Percentiles rank a stretch among this genome's conserved stretches.
phyloP scores from a whole-genome alignment of 1,284 basidiomycete species.

The Hemileia vastatrix region DNA sequence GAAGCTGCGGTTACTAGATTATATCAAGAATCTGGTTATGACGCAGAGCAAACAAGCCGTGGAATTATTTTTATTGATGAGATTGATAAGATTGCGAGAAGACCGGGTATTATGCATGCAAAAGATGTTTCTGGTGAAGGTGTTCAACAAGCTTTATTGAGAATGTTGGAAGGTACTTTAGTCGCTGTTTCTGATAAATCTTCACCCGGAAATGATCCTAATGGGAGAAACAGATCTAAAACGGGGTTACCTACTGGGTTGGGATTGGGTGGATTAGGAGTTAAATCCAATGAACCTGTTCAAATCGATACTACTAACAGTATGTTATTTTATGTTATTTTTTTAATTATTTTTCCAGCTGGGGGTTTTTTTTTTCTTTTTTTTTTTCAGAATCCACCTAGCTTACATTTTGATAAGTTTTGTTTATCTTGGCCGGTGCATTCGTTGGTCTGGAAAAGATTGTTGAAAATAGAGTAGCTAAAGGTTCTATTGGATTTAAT shows the following conservation, averaged over 20 bases:
- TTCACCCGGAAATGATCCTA: slow-evolving; percentile 32
- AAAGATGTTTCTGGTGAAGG: slow-evolving; percentile 92
- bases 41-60: slow-evolving; percentile 69
- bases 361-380: not conserved
- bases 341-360: not conserved
- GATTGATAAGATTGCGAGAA: slow-evolving; percentile 75
- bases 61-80: slow-evolving; percentile 96
- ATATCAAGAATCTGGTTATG: slow-evolving; percentile 74
- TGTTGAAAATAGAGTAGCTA: slow-evolving; percentile 64
- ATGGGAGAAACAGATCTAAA: slow-evolving; percentile 24
- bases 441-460: slow-evolving; percentile 84
- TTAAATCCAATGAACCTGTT: slow-evolving; percentile 28
- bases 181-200: slow-evolving; percentile 66
- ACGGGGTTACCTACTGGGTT: no score
- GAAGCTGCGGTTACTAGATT: slow-evolving; percentile 77
- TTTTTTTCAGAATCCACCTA: not conserved
- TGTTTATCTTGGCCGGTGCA: slow-evolving; percentile 84
- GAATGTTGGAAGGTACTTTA: slow-evolving; percentile 84
- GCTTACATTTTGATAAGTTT: no score
- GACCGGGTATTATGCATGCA: slow-evolving; percentile 55
- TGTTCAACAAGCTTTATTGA: slow-evolving; percentile 79
- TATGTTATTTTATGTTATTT: not conserved
- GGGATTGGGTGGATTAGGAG: no score
- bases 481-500: slow-evolving; percentile 49
- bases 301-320: slow-evolving; percentile 73